Conservation (phyloP, 2,329 filamentous ascomycete species). For the Nothomitra cinnamomea region DNA sequence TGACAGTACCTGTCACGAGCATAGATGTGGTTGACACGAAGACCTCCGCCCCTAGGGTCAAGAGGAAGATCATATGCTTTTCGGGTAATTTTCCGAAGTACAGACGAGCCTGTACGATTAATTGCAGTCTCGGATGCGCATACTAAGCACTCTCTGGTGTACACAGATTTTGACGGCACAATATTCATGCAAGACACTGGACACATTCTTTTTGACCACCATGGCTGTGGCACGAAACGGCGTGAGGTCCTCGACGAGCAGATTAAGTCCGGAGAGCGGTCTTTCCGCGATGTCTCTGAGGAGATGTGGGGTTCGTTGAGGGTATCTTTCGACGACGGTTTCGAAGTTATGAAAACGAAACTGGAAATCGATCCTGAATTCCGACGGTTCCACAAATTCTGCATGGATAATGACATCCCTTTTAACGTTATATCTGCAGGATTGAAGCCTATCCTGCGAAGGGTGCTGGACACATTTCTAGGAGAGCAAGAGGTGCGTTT, state of each 20-base stretch:
- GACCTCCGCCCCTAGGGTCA: slow-evolving; percentile 20
- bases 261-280: slow-evolving; percentile 46
- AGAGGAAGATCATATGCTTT: slow-evolving; percentile 41
- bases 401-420: slow-evolving; percentile 42
- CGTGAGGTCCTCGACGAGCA: slow-evolving; percentile 42
- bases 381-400: slow-evolving; percentile 46
- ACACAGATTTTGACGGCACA: slow-evolving; percentile 49
- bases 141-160: background rate
- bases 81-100: slow-evolving; percentile 26
- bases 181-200: slow-evolving; percentile 58
- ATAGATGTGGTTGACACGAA: background rate
- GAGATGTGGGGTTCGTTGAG: slow-evolving; percentile 54
- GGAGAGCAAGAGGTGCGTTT: slow-evolving; percentile 33
- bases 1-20: background rate
- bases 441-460: slow-evolving; percentile 43
- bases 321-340: slow-evolving; percentile 50
- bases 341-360: slow-evolving; percentile 42
- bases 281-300: slow-evolving; percentile 52
- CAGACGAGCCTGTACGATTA: background rate
- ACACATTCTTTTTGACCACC: slow-evolving; percentile 48
- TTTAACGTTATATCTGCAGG: slow-evolving; percentile 56
- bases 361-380: slow-evolving; percentile 49
- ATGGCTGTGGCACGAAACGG: slow-evolving; percentile 41
- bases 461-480: slow-evolving; percentile 46
- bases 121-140: background rate